A percentile compares a stretch with the other conserved stretches of the same genome.
Evolutionary conservation across 2,329 filamentous ascomycete species (phyloP).

Genomic region (Botrytis byssoidea): DNA sequence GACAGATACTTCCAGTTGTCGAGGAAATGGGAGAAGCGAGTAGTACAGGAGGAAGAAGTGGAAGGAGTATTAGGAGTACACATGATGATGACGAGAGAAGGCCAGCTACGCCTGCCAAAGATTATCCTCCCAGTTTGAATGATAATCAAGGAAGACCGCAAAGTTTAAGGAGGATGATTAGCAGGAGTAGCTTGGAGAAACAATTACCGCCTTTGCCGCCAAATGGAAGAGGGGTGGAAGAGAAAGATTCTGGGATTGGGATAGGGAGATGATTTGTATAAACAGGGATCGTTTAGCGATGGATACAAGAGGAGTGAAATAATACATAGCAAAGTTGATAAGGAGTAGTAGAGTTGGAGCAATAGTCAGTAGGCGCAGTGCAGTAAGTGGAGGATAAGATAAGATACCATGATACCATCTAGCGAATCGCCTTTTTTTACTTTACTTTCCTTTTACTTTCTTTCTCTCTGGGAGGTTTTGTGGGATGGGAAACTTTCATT

Average conservation of each 20-base stretch:
- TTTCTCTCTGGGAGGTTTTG: conserved; percentile 3
- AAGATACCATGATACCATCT: conserved; percentile 23
- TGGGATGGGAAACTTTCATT: neutral
- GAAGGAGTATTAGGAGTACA: conserved; percentile 44
- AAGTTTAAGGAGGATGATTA: conserved; percentile 39
- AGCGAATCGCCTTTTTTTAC: conserved; percentile 17
- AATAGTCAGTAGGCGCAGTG: conserved; percentile 3
- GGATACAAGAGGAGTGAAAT: neutral
- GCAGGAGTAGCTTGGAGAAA: conserved; percentile 60
- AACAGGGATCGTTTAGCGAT: neutral
- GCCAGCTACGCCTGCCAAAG: conserved; percentile 30
- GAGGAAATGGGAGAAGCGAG: conserved; percentile 82
- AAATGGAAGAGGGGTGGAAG: conserved; percentile 1
- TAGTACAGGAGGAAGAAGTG: conserved; percentile 60
- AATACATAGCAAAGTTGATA: neutral
- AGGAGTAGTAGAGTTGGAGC: too few species aligned
- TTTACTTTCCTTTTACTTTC: neutral
- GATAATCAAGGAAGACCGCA: conserved; percentile 9
- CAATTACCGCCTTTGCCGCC: conserved; percentile 56
- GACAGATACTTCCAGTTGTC: conserved; percentile 74
- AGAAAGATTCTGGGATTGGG: conserved; percentile 11
- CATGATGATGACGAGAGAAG: conserved; percentile 36
- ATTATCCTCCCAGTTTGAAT: conserved; percentile 23
- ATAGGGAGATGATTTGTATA: neutral
- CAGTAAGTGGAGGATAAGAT: conserved; percentile 3